Conservation (phyloP, 768 basidiomycete species). For the Russula brevipes region DNA sequence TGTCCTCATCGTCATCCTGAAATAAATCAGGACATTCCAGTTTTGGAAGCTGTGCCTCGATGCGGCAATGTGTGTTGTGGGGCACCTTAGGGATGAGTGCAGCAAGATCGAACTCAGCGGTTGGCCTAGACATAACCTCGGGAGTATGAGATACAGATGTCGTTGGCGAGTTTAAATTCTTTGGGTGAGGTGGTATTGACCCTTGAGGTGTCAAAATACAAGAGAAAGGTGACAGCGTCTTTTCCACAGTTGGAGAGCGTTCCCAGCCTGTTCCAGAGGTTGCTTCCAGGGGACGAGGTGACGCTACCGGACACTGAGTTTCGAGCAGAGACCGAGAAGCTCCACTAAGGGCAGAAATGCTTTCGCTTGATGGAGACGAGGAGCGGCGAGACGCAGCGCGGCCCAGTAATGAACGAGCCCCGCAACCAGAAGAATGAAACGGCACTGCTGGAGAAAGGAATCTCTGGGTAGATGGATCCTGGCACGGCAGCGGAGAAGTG, state of each 20-base stretch:
- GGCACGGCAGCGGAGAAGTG: not conserved
- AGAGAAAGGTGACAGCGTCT: not conserved
- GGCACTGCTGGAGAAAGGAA: not conserved
- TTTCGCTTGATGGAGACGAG: not conserved
- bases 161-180: not conserved
- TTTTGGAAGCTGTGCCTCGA: not conserved
- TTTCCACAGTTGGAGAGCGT: not conserved
- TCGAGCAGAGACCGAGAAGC: not conserved
- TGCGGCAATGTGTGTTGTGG: not conserved
- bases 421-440: not conserved
- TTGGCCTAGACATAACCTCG: not conserved
- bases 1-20: constrained; percentile 1
- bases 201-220: not conserved
- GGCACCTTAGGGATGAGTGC: not conserved
- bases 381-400: not conserved
- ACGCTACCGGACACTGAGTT: not conserved
- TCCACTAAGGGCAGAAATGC: not conserved
- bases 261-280: not conserved
- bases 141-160: not conserved
- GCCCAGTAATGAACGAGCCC: not conserved
- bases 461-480: not conserved
- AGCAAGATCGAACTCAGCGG: constrained; percentile 3
- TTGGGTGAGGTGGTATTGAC: not conserved
- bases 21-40: constrained; percentile 14
- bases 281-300: not conserved